A percentile compares a stretch with the other conserved stretches of the same genome.
Conservation (phyloP, 2,329 filamentous ascomycete genomes). For the Zymoseptoria passerinii region DNA sequence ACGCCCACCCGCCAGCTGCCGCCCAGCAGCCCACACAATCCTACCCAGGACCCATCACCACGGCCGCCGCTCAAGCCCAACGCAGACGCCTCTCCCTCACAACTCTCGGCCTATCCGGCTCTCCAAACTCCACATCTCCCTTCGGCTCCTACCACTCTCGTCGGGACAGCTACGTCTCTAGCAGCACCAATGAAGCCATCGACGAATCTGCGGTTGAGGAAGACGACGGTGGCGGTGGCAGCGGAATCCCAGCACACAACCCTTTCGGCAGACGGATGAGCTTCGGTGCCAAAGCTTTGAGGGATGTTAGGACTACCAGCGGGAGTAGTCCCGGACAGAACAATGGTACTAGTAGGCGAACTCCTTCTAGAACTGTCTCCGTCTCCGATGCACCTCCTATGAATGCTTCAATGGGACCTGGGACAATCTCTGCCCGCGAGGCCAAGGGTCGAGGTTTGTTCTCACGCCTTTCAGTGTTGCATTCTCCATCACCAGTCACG, state of each 20-base stretch:
- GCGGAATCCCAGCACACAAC: slow-evolving; percentile 30
- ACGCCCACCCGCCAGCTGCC: slow-evolving; percentile 1
- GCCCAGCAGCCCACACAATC: slow-evolving; percentile 19
- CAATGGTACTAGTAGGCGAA: slow-evolving; percentile 27
- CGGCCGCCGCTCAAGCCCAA: slow-evolving; percentile 42
- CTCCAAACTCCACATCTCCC: slow-evolving; percentile 36
- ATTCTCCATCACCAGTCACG: slow-evolving; percentile 2
- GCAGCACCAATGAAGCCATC: slow-evolving; percentile 33
- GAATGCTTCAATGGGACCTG: slow-evolving; percentile 19
- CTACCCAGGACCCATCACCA: slow-evolving; percentile 40
- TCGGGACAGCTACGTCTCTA: slow-evolving; percentile 36
- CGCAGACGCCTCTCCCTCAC: slow-evolving; percentile 43
- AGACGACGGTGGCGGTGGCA: slow-evolving; percentile 45
- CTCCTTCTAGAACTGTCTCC: slow-evolving; percentile 13
- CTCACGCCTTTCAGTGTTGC: slow-evolving; percentile 26
- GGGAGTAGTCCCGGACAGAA: slow-evolving; percentile 22
- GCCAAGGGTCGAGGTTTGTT: slow-evolving; percentile 52
- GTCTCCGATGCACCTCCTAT: neutral
- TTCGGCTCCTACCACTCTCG: slow-evolving; percentile 36
- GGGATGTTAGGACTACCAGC: slow-evolving; percentile 52
- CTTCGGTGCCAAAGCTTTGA: slow-evolving; percentile 74
- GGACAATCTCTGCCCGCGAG: slow-evolving; percentile 44
- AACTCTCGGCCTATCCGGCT: slow-evolving; percentile 40
- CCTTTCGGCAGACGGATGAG: slow-evolving; percentile 81
- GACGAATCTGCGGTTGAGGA: slow-evolving; percentile 44